These are phyloP conservation scores for Hsuehochloa calcarea DNA, from an alignment of 176 grass and related monocot species.

Conservation along the genomic window DNA sequence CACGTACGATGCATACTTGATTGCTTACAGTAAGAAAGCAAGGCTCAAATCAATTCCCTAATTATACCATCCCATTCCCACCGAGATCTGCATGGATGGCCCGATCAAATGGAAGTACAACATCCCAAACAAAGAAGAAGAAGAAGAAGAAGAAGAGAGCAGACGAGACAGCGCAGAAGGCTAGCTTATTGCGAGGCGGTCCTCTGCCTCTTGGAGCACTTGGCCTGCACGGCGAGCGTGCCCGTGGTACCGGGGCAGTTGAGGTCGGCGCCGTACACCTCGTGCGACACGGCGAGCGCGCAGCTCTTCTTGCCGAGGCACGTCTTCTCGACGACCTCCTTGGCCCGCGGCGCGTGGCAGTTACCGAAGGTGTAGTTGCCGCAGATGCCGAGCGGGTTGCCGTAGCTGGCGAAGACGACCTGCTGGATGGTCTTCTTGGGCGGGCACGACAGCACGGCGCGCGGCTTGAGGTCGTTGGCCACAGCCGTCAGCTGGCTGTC, in stretches of 20 bases:
- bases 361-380: constrained; percentile 76
- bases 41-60: background rate
- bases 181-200: constrained; percentile 37
- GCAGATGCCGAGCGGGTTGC: constrained; percentile 73
- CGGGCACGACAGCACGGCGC: constrained; percentile 44
- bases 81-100: background rate
- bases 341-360: constrained; percentile 58
- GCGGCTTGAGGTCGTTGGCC: constrained; percentile 37
- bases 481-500: constrained; percentile 40
- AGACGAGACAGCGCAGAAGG: background rate
- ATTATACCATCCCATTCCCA: background rate
- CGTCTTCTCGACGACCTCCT: constrained; percentile 51
- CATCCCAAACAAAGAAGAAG: background rate
- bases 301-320: constrained; percentile 73
- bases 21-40: background rate
- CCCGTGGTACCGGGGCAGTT: constrained; percentile 61
- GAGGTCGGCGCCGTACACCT: constrained; percentile 57
- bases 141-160: background rate
- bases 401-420: constrained; percentile 81
- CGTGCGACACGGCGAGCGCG: constrained; percentile 39
- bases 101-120: constrained; percentile 7
- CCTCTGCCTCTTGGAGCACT: constrained; percentile 66
- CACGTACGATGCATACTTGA: background rate
- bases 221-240: constrained; percentile 86
- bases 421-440: constrained; percentile 66